phyloP scores from a whole-genome alignment of 805 yeast genomes.

The Wickerhamomyces bisporus region DNA sequence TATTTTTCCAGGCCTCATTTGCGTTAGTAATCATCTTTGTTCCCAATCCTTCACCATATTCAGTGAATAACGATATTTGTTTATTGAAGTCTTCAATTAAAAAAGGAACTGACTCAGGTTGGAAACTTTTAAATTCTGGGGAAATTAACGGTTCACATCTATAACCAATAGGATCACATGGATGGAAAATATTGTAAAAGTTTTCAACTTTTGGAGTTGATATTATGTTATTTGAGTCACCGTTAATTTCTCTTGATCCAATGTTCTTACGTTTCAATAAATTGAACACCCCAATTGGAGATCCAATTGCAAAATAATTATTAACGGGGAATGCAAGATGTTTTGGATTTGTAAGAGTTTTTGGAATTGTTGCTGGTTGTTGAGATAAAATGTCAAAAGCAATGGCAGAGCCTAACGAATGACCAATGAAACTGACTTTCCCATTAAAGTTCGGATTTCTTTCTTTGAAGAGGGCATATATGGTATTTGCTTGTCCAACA shows the following conservation, averaged over 20 bases:
- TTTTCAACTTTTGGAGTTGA: slow-evolving; percentile 53
- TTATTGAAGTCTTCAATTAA: slow-evolving; percentile 34
- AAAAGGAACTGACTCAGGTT: slow-evolving; percentile 56
- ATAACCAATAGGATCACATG: slow-evolving; percentile 89
- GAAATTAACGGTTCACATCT: slow-evolving; percentile 79
- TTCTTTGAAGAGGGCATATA: slow-evolving; percentile 52
- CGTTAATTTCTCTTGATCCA: slow-evolving; percentile 31
- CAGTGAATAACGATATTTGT: slow-evolving; percentile 33
- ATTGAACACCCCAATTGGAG: slow-evolving; percentile 86
- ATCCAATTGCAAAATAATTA: slow-evolving; percentile 76
- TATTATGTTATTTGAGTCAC: slow-evolving; percentile 7
- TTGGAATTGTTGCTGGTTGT: slow-evolving; percentile 28
- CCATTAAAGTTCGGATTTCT: slow-evolving; percentile 75
- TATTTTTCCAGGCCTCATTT: slow-evolving; percentile 7
- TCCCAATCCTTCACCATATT: slow-evolving; percentile 1
- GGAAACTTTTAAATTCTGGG: slow-evolving; percentile 39
- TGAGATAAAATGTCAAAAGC: slow-evolving; percentile 65
- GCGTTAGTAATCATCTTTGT: slow-evolving; percentile 5
- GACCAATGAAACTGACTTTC: slow-evolving; percentile 79
- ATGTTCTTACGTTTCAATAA: slow-evolving; percentile 62
- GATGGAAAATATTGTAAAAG: slow-evolving; percentile 79
- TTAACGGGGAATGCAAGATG: slow-evolving; percentile 67
- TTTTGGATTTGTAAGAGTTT: slow-evolving; percentile 25
- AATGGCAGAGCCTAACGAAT: slow-evolving; percentile 87
- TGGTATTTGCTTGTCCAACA: slow-evolving; percentile 54